Evolutionary conservation across 2,329 filamentous ascomycete species (phyloP).

Genomic region (Aureobasidium lini): DNA sequence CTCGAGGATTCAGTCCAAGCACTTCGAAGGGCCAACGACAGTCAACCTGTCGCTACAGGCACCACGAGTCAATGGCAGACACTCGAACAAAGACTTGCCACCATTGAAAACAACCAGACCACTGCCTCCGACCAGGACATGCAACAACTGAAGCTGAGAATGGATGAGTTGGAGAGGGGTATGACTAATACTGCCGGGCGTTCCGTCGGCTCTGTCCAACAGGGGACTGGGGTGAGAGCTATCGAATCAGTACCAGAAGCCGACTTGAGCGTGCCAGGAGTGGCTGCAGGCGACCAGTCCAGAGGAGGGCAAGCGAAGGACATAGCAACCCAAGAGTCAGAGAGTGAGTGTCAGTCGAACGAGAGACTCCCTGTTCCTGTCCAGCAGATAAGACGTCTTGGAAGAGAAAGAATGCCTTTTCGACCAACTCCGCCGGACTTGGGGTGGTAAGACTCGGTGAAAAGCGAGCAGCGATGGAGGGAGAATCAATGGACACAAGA

Average conservation of each 20-base stretch:
- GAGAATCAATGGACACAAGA: background rate
- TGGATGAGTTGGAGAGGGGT: background rate
- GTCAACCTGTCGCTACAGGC: background rate
- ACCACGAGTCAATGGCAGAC: background rate
- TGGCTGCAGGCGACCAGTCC: background rate
- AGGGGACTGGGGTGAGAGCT: no score
- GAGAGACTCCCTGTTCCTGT: background rate
- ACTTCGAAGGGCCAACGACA: background rate
- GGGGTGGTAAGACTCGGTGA: background rate
- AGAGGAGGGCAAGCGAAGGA: background rate
- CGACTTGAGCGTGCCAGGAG: background rate
- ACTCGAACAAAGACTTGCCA: conserved; percentile 1
- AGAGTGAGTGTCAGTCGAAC: background rate
- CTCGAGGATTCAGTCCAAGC: background rate
- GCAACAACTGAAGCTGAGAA: background rate
- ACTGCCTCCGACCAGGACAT: background rate
- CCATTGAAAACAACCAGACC: conserved; percentile 1
- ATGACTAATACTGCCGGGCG: background rate
- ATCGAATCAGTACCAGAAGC: background rate
- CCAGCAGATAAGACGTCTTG: background rate
- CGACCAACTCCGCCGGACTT: background rate
- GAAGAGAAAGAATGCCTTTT: background rate
- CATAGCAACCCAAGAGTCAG: background rate
- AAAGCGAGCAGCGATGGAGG: background rate
- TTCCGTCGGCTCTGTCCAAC: background rate